Base-by-base conservation (phyloP, 208 protist species). In the Endotrypanum monterogeii region DNA sequence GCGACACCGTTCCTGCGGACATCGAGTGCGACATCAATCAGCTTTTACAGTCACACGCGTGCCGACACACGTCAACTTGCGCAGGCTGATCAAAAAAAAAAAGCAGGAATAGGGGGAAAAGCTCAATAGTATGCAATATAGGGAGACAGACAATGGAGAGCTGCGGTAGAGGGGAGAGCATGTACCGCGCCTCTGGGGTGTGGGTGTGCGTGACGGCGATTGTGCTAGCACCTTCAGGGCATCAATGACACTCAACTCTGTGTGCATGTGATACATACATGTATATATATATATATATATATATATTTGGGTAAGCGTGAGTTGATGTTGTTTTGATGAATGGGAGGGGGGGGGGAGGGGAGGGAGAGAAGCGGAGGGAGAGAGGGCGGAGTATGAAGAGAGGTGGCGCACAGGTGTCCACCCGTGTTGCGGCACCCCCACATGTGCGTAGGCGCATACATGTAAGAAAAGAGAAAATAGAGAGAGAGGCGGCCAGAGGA, bases 281-380 rank as follows among this genome's bases (percentile, higher is more conserved):
- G n/a, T n/a, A n/a, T n/a, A 61, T 61, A 12, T 18, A 61, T 61
- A 61, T 18, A 61, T 61, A 61, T 0, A 61, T 61, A 61, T 3
- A 60, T 60, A 11, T 9, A 61, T 25, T 23, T 1, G 18, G 1
- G 30, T 25, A 61, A 1, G 30, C 25, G 55, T 61, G 6, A 35
- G 44, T 48, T 48, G 44, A 14, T 1, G 44, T 14, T 5, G 44
- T 48, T 48, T 48, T 48, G 44, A 48, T 48, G 28, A 60, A 30
- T 3, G 32, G 55, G 11, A 62, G 57, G 7, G 55, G 55, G 28
- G n/a, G 14, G 6, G 62, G 28, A 44, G 37, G 63, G 50, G 56
- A 7, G 4, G 48, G 67, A 44, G 30, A 6, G 32, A 4, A 5
- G 25, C 12, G 51, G 20, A n/a, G 35, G 9, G 51, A 30, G 37